phyloP scores from a whole-genome alignment of 1,284 basidiomycete genomes.

The Puccinia triticina region DNA sequence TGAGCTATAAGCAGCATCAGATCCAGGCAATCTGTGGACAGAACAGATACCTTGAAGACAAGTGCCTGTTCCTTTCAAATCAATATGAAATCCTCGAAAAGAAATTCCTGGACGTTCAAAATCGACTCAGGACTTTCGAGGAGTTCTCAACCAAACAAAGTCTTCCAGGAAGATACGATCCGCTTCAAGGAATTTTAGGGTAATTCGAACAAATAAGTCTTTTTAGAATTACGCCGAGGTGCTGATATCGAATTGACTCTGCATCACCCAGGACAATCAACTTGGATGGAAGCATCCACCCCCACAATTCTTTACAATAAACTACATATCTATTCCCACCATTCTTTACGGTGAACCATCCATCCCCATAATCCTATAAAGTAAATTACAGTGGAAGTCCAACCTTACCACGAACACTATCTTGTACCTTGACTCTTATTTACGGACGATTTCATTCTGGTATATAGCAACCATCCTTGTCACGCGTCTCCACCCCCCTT shows the following conservation, averaged over 20 bases:
- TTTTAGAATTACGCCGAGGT: background rate
- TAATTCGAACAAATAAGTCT: background rate
- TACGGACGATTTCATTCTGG: constrained; percentile 2
- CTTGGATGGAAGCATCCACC: constrained; percentile 7
- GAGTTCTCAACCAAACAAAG: constrained; percentile 24
- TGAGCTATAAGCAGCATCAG: constrained; percentile 37
- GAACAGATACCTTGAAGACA: constrained; percentile 34
- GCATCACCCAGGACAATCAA: background rate
- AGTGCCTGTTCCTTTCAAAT: constrained; percentile 33
- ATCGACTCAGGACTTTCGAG: constrained; percentile 17
- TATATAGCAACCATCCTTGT: too few relatives aligned
- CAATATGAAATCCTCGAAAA: constrained; percentile 40
- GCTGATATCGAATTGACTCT: background rate
- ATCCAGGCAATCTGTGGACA: constrained; percentile 30
- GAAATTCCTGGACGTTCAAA: constrained; percentile 30
- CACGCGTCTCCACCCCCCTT: too few relatives aligned
- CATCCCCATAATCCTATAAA: background rate
- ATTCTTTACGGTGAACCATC: background rate
- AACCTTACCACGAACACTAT: background rate
- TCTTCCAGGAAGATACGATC: constrained; percentile 27
- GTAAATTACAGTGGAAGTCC: background rate
- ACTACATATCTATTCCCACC: background rate
- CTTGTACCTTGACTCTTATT: background rate
- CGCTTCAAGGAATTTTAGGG: constrained; percentile 18
- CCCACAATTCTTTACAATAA: constrained; percentile 19